Base-by-base conservation (phyloP, 495 filamentous ascomycete species). In the Aspergillus diversus region DNA sequence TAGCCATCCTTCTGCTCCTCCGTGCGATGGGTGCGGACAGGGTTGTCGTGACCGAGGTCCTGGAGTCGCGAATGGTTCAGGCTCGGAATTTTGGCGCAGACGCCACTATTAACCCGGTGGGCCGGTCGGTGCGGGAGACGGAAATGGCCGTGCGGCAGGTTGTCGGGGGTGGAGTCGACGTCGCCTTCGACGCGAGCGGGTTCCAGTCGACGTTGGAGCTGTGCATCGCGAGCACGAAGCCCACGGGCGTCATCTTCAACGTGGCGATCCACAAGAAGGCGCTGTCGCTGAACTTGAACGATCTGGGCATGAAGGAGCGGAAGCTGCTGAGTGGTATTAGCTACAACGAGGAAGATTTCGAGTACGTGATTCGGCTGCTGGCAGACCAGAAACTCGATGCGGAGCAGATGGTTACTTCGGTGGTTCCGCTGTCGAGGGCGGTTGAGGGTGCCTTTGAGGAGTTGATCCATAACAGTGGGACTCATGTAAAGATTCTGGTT, bases 1-100 rank as follows among this genome's bases (percentile, higher is more conserved):
- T 88, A 13, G 76, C 80, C 5, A 74, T 88, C n/a, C 75, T 87
- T 43, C 81, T 83, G 53, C 76, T 77, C 2, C 79, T 89, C 0
- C 76, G 71, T 46, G 81, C 83, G 1, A 77, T 73, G 57, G 81
- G 77, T 17, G 77, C 74, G 12, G 68, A 72, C 11, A 75, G 78
- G n/a, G 86, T 88, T 50, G 81, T 88, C 52, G 82, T 86, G 3
- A 46, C 47, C 27, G 60, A 62, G 33, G 37, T 57, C 31, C 34
- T 39, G 17, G 17, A 51, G 4, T 8, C 17, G n/a, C 39, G 60
- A 9, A 42, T 31, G 17, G 2, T 32, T 8, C 17, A 56, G 8
- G 60, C 60, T 1, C 13, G 5, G 39, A 7, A 46, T 11, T 47
- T 56, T 16, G 60, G 60, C 3, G 60, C 60, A 4, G 33, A 31